Conservation (phyloP, 2,329 filamentous ascomycete species). For the Beauveria asiatica region DNA sequence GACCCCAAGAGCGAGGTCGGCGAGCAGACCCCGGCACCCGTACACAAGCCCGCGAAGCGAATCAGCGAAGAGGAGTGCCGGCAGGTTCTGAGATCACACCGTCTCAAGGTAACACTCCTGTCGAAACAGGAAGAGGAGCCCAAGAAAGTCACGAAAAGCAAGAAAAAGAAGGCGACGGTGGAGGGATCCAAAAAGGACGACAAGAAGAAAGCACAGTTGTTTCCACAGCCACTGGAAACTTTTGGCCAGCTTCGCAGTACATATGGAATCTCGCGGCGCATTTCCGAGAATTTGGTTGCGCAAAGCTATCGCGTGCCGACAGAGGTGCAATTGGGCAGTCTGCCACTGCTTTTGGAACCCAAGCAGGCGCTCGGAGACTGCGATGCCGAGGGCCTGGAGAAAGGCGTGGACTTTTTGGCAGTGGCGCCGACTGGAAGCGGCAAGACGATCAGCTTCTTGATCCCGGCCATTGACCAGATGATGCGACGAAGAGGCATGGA, state of each 20-base stretch:
- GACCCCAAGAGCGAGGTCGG: slow-evolving; percentile 13
- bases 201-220: slow-evolving; percentile 56
- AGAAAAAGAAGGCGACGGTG: slow-evolving; percentile 36
- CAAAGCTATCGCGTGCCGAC: slow-evolving; percentile 85
- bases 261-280: slow-evolving; percentile 64
- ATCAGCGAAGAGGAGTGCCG: slow-evolving; percentile 64
- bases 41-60: slow-evolving; percentile 20
- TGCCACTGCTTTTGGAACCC: slow-evolving; percentile 66
- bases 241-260: slow-evolving; percentile 64
- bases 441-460: slow-evolving; percentile 88
- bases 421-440: slow-evolving; percentile 93
- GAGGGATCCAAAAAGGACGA: slow-evolving; percentile 40
- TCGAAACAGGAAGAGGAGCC: slow-evolving; percentile 35
- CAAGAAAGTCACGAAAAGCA: slow-evolving; percentile 46
- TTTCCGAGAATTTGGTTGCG: slow-evolving; percentile 71
- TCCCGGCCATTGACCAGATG: slow-evolving; percentile 75
- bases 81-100: slow-evolving; percentile 67
- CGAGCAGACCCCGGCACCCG: slow-evolving; percentile 21
- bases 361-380: slow-evolving; percentile 38
- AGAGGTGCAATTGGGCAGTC: slow-evolving; percentile 80
- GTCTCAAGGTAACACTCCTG: slow-evolving; percentile 77
- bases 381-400: slow-evolving; percentile 22
- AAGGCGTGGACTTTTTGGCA: slow-evolving; percentile 65
- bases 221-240: slow-evolving; percentile 68
- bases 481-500: slow-evolving; percentile 46